phyloP scores from a whole-genome alignment of 257 asterid species.

The Solanum sitiens region DNA sequence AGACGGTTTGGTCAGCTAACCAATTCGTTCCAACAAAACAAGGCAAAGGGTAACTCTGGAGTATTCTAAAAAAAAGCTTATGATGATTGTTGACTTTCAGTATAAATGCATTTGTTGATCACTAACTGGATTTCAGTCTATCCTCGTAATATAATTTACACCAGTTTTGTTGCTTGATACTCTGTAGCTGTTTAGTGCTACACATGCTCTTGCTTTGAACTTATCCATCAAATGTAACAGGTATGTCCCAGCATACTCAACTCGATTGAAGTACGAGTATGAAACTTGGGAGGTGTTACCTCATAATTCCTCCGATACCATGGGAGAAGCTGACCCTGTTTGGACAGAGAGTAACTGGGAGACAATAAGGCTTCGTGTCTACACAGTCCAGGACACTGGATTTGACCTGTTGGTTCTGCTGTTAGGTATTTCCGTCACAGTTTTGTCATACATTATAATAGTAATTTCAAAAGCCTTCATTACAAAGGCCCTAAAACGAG shows the following conservation, averaged over 20 bases:
- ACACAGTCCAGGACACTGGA: constrained; percentile 42
- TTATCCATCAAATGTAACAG: constrained; percentile 20
- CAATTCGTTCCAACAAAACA: neutral
- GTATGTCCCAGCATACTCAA: constrained; percentile 89
- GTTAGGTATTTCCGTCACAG: constrained; percentile 51
- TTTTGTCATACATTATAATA: constrained; percentile 46
- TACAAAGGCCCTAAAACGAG: constrained; percentile 76
- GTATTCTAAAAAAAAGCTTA: neutral
- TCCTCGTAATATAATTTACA: neutral
- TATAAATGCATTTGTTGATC: neutral
- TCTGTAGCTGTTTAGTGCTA: neutral
- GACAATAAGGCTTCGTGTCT: constrained; percentile 41
- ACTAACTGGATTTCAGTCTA: neutral
- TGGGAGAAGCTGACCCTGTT: constrained; percentile 52
- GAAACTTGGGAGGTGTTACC: constrained; percentile 64
- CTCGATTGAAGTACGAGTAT: constrained; percentile 62
- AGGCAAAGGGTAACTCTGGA: neutral
- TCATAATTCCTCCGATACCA: constrained; percentile 41
- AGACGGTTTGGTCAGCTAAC: neutral
- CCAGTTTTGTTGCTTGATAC: neutral
- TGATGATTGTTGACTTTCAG: neutral
- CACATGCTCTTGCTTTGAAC: neutral
- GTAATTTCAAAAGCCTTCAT: constrained; percentile 48
- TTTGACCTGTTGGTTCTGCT: constrained; percentile 54
- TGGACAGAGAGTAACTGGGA: constrained; percentile 99